Percentiles rank a stretch among this genome's conserved stretches.
Conservation (phyloP, 306 rosid genomes). For the Parietaria judaica region DNA sequence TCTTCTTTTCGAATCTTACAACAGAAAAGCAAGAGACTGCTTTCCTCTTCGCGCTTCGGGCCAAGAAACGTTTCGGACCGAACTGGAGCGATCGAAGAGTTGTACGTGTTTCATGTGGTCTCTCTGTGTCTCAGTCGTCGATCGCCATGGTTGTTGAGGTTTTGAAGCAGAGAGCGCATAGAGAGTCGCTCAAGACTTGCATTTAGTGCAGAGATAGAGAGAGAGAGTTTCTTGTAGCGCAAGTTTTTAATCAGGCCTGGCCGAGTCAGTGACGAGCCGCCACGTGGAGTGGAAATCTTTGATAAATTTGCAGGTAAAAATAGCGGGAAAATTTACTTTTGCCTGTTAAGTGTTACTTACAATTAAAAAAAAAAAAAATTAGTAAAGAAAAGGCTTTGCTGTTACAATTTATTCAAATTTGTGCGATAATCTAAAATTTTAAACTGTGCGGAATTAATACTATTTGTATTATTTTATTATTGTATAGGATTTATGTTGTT, state of each 20-base stretch:
- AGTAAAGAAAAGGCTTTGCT: no score
- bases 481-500: no score
- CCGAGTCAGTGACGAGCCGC: no score
- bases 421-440: no score
- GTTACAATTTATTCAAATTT: no score
- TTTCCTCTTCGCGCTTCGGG: neutral
- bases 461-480: no score
- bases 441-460: no score
- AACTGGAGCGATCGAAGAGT: neutral
- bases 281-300: no score
- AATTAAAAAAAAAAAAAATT: no score
- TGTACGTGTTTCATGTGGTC: neutral
- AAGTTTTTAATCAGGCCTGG: constrained; percentile 18
- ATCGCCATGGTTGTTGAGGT: constrained; percentile 19
- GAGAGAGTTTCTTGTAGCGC: constrained; percentile 17
- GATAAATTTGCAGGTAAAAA: no score
- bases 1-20: neutral
- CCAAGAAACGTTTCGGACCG: neutral
- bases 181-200: neutral
- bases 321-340: no score
- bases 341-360: no score
- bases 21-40: neutral
- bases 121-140: neutral
- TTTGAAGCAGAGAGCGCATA: neutral
- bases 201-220: neutral